Evolutionary conservation across 2,329 filamentous ascomycete species (phyloP), one percentile per base, ranked within the genome.

Genomic region (Arachnopeziza araneosa): DNA sequence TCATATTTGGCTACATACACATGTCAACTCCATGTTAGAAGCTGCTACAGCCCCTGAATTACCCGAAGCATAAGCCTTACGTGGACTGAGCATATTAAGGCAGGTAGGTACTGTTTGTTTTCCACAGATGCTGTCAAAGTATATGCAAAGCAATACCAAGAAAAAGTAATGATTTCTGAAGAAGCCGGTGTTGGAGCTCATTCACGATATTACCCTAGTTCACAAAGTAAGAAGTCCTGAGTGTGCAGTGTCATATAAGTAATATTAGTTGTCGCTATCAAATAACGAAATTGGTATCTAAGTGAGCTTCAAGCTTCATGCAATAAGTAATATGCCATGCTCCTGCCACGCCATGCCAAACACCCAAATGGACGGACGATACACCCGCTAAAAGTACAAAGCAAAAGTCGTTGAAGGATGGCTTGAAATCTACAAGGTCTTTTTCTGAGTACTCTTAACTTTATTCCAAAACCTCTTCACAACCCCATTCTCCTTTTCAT

Each of bases 381-480:
- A 55, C 44, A 48, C 50, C 24, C 53, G 56, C 53, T 59, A 62
- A 57, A n/a, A 57, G 50, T 58, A 51, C 50, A 53, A 30, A 8
- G 59, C 26, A 62, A 6, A n/a, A 53, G n/a, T 53, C 50, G 30
- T 30, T 44, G 24, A 14, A 26, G 50, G n/a, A 49, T 36, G 22
- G 19, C n/a, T 19, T 21, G 44, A n/a, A 48, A n/a, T 57, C 32
- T 56, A 64, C 52, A 57, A 64, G 24, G 48, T 57, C 60, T 65
- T 70, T 56, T 64, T 66, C 55, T 68, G 68, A 24, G 64, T 63
- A 53, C 66, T 68, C 58, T 67, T 71, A 49, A 88, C 82, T 61
- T 79, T 80, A 63, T 87, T 84, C 85, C 85, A 88, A 59, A 88
- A 77, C 56, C 84, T 80, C 75, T 83, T 87, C 69, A 88, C 80